A percentile compares a stretch with the other conserved stretches of the same genome.
Conservation (phyloP, 2,329 filamentous ascomycete species). For the Scedosporium dehoogii region DNA sequence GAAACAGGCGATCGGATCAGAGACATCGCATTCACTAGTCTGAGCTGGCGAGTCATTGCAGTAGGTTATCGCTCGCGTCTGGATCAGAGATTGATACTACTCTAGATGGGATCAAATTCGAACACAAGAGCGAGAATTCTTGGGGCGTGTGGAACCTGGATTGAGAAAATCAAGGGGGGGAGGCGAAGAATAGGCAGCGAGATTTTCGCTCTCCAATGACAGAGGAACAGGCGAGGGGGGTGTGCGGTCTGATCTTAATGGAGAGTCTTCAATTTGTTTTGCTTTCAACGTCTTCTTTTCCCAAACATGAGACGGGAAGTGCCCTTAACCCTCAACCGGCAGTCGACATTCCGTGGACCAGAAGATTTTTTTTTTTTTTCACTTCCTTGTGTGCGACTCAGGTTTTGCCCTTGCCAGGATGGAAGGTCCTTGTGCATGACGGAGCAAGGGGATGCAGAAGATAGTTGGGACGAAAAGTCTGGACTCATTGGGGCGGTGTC, state of each 20-base stretch:
- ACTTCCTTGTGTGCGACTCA: background rate
- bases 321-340: background rate
- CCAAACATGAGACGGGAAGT: background rate
- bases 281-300: background rate
- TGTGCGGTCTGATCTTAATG: background rate
- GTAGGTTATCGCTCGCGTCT: no score
- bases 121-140: background rate
- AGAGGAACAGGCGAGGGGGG: background rate
- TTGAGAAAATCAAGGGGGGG: background rate
- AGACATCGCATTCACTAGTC: no score
- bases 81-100: no score
- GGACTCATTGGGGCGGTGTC: background rate
- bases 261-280: background rate
- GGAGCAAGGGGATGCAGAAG: background rate
- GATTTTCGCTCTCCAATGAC: no score
- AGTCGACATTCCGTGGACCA: background rate
- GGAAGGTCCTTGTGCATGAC: background rate
- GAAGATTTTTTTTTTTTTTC: background rate
- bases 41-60: no score
- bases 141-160: background rate
- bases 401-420: background rate
- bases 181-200: background rate
- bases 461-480: background rate
- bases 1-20: no score
- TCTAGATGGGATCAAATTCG: background rate